A percentile compares a stretch with the other conserved stretches of the same genome.
Evolutionary conservation across 2,329 filamentous ascomycete species (phyloP).

Genomic region (Phaeoacremonium minimum): DNA sequence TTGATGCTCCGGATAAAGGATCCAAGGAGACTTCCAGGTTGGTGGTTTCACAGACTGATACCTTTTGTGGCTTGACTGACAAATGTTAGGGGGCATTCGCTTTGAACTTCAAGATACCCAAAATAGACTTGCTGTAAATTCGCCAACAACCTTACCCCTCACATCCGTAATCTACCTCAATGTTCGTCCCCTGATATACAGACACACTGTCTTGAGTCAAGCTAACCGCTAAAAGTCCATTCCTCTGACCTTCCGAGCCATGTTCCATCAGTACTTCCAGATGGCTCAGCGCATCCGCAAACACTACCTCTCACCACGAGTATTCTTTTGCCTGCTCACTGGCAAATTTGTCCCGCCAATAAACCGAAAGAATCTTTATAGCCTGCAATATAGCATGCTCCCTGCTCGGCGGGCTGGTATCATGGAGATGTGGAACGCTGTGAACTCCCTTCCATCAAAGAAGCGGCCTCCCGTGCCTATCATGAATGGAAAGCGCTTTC

Average conservation of each 20-base stretch:
- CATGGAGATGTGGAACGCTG: conserved; percentile 76
- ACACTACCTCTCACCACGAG: conserved; percentile 87
- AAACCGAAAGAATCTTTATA: conserved; percentile 90
- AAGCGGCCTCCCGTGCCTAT: conserved; percentile 35
- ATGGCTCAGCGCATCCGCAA: conserved; percentile 88
- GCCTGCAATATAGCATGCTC: conserved; percentile 96
- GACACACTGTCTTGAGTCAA: not conserved
- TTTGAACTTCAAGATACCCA: conserved; percentile 83
- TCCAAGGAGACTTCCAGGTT: conserved; percentile 79
- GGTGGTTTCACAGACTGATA: conserved; percentile 11
- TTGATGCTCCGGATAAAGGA: conserved; percentile 96
- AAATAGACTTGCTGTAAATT: conserved; percentile 35
- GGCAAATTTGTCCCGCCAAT: conserved; percentile 94
- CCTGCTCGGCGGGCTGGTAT: conserved; percentile 77
- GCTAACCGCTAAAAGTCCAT: conserved; percentile 59
- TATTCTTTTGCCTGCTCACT: conserved; percentile 82
- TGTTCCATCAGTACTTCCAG: conserved; percentile 97
- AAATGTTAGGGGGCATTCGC: conserved; percentile 64
- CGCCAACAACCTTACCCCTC: conserved; percentile 42
- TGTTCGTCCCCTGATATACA: conserved; percentile 37
- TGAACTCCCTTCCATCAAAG: conserved; percentile 47
- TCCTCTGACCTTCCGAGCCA: conserved; percentile 82
- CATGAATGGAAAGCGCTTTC: conserved; percentile 16
- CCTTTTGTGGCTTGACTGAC: conserved; percentile 14
- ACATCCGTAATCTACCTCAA: conserved; percentile 85